Evolutionary conservation across 2,329 filamentous ascomycete genomes (phyloP).

Genomic region (Hymenoscyphus linearis): DNA sequence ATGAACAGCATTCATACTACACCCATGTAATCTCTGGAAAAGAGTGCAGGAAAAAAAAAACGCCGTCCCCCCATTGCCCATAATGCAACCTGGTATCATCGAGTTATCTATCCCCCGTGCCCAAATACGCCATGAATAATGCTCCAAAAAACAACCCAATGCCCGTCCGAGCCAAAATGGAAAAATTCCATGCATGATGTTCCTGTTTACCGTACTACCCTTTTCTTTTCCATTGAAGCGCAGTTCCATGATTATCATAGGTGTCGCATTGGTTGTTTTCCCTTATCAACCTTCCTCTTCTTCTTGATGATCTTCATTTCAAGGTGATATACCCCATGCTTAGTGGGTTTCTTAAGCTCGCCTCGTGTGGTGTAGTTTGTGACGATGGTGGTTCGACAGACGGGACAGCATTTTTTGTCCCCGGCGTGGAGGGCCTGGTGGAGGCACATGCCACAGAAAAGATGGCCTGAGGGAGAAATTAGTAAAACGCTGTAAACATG

Average conservation of each 20-base stretch:
- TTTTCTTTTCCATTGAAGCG: background rate
- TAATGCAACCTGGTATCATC: constrained; percentile 2
- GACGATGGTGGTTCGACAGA: constrained; percentile 57
- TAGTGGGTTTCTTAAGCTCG: constrained; percentile 26
- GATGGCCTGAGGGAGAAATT: constrained; percentile 45
- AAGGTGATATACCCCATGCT: constrained; percentile 51
- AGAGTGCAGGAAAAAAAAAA: background rate
- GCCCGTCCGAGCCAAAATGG: background rate
- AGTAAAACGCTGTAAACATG: constrained; percentile 6
- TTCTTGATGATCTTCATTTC: constrained; percentile 58
- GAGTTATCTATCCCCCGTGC: background rate
- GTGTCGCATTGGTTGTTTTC: constrained; percentile 36
- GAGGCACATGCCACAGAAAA: constrained; percentile 60
- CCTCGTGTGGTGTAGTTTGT: constrained; percentile 39
- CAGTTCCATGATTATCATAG: background rate
- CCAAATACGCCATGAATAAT: background rate
- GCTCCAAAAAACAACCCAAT: background rate
- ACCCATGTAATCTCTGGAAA: too few relatives aligned
- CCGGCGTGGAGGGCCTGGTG: constrained; percentile 55
- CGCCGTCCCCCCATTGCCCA: background rate
- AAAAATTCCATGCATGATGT: background rate
- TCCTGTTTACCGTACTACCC: background rate
- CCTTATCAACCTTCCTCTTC: constrained; percentile 40
- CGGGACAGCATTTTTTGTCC: constrained; percentile 54
- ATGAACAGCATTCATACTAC: too few relatives aligned